A percentile compares a stretch with the other conserved stretches of the same genome.
Evolutionary conservation across 345 rosid genomes (phyloP).

Genomic region (Eucalyptus erythrocorys): DNA sequence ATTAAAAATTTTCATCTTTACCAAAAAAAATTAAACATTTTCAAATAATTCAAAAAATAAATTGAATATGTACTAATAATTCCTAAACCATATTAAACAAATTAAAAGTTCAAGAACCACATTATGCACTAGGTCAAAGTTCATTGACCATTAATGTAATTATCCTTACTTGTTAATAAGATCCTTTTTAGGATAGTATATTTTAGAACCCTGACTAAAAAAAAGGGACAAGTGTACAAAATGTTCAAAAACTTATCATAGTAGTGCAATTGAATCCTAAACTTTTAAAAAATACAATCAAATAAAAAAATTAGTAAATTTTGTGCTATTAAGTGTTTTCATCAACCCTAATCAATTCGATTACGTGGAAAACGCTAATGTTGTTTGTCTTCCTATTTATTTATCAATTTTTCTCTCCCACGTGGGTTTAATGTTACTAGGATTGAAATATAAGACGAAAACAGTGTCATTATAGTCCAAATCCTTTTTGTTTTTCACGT

Average conservation of each 20-base stretch:
- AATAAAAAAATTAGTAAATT: too few relatives aligned
- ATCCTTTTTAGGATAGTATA: neutral
- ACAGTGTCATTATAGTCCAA: neutral
- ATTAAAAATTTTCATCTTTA: neutral
- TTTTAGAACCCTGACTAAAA: neutral
- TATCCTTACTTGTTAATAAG: neutral
- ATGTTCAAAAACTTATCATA: neutral
- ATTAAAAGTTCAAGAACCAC: neutral
- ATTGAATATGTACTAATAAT: neutral
- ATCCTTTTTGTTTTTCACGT: neutral
- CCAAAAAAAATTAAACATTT: too few relatives aligned
- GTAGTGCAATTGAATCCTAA: too few relatives aligned
- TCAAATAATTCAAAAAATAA: too few relatives aligned
- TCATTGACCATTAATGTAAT: neutral
- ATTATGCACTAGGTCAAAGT: neutral
- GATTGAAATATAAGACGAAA: too few relatives aligned
- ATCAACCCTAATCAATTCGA: too few relatives aligned
- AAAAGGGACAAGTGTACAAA: fast-evolving
- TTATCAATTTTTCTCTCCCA: neutral
- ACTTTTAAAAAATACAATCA: too few relatives aligned
- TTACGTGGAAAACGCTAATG: too few relatives aligned
- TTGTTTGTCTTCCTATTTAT: too few relatives aligned
- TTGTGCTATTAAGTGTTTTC: too few relatives aligned
- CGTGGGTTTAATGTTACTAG: neutral
- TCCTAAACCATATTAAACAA: too few relatives aligned